Evolutionary conservation across 2,329 filamentous ascomycete genomes (phyloP).

Genomic region (Penicillium sp.): DNA sequence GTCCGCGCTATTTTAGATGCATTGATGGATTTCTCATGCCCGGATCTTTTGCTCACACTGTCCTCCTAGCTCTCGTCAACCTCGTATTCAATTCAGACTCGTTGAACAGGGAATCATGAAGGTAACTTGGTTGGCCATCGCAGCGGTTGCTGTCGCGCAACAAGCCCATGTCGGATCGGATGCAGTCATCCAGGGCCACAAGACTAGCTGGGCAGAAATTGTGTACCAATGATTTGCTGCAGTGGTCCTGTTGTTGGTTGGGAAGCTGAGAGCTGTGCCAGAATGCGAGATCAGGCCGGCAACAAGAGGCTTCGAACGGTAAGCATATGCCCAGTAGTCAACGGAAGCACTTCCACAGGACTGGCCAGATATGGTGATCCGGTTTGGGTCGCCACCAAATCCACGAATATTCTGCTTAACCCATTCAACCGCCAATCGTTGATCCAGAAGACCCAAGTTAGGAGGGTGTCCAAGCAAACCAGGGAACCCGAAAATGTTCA

Average conservation of each 20-base stretch:
- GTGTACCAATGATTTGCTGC: constrained; percentile 53
- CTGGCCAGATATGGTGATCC: constrained; percentile 57
- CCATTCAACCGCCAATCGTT: constrained; percentile 61
- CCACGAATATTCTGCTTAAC: constrained; percentile 55
- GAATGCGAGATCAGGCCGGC: constrained; percentile 46
- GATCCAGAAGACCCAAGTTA: constrained; percentile 52
- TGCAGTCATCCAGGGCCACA: constrained; percentile 23
- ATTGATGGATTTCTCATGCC: not conserved
- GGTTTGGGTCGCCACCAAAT: constrained; percentile 58
- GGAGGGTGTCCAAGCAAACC: not conserved
- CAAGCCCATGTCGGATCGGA: not conserved
- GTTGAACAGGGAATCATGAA: not conserved
- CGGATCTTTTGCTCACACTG: not conserved
- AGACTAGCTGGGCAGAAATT: constrained; percentile 45
- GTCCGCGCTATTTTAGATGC: constrained; percentile 2
- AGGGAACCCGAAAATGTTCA: constrained; percentile 53
- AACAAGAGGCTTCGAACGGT: constrained; percentile 44
- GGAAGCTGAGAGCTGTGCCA: constrained; percentile 51
- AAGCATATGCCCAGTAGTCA: constrained; percentile 43
- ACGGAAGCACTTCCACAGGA: constrained; percentile 46
- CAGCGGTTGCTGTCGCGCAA: constrained; percentile 5
- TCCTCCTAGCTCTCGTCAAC: not conserved
- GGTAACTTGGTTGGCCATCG: not conserved
- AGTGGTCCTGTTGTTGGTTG: constrained; percentile 43
- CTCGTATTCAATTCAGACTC: not conserved